A percentile compares a stretch with the other conserved stretches of the same genome.
Evolutionary conservation across 306 rosid genomes (phyloP).

Genomic region (Delonix regia): DNA sequence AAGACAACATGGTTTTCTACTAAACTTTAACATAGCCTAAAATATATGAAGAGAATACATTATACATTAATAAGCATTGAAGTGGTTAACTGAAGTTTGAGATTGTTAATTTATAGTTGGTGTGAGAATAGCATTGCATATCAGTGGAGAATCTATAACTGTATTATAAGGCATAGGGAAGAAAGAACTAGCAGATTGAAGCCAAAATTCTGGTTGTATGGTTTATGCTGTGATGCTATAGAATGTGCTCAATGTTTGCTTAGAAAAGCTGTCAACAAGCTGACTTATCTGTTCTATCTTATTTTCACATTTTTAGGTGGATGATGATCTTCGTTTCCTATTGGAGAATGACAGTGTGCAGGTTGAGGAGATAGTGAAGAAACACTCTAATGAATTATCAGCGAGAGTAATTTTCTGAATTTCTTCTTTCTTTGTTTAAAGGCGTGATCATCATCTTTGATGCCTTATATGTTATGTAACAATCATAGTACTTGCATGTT

Average conservation of each 20-base stretch:
- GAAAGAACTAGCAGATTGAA: slow-evolving; percentile 3
- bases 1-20: not conserved
- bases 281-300: slow-evolving; percentile 5
- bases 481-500: slow-evolving; percentile 10
- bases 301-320: slow-evolving; percentile 48
- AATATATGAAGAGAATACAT: not conserved
- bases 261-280: slow-evolving; percentile 2
- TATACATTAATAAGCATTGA: not conserved
- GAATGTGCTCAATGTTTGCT: slow-evolving; percentile 13
- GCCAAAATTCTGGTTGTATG: slow-evolving; percentile 26
- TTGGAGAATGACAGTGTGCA: slow-evolving; percentile 51
- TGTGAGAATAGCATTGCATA: not conserved
- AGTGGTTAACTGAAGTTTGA: not conserved
- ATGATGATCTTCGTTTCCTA: slow-evolving; percentile 55
- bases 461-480: not conserved
- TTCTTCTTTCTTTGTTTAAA: slow-evolving; percentile 1
- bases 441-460: slow-evolving; percentile 17
- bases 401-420: slow-evolving; percentile 58
- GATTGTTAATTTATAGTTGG: not conserved
- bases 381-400: slow-evolving; percentile 59
- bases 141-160: not conserved
- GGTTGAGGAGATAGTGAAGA: slow-evolving; percentile 57
- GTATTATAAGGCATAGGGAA: not conserved
- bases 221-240: slow-evolving; percentile 1
- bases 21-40: not conserved